phyloP scores from a whole-genome alignment of 305 asterid genomes.

The Petunia hybrid region DNA sequence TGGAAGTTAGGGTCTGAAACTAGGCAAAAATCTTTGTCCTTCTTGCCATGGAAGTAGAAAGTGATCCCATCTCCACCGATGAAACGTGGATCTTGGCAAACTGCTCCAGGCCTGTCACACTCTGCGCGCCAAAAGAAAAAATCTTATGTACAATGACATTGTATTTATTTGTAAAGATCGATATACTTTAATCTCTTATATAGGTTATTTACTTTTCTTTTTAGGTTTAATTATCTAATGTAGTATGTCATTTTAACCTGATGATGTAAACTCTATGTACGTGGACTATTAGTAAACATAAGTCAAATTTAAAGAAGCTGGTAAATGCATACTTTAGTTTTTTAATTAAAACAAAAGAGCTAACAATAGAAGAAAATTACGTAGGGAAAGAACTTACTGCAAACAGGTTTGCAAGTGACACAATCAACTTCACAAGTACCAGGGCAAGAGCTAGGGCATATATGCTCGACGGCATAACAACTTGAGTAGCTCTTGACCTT shows the following conservation, averaged over 20 bases:
- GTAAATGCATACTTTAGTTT: neutral
- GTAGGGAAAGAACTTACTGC: slow-evolving; percentile 18
- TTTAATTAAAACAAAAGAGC: too few relatives aligned
- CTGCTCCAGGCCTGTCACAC: slow-evolving; percentile 67
- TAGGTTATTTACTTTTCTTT: too few relatives aligned
- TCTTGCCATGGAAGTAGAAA: slow-evolving; percentile 74
- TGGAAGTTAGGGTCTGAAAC: slow-evolving; percentile 62
- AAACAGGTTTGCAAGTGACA: slow-evolving; percentile 33
- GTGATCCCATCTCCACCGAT: slow-evolving; percentile 77
- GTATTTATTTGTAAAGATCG: too few relatives aligned
- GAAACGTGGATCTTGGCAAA: slow-evolving; percentile 76
- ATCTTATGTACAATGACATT: too few relatives aligned
- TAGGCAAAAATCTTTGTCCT: slow-evolving; percentile 59
- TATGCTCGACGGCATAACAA: neutral
- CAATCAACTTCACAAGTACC: slow-evolving; percentile 16
- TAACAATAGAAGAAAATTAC: too few relatives aligned
- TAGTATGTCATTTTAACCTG: too few relatives aligned
- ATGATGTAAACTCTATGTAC: too few relatives aligned
- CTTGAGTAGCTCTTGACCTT: neutral
- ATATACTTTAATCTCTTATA: too few relatives aligned
- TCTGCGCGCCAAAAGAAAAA: slow-evolving; percentile 35
- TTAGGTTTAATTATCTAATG: too few relatives aligned
- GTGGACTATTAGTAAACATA: too few relatives aligned
- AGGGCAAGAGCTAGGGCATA: slow-evolving; percentile 20
- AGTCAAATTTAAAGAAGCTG: too few relatives aligned